phyloP scores from a whole-genome alignment of 2,329 filamentous ascomycete genomes.

The Phoma sp. region DNA sequence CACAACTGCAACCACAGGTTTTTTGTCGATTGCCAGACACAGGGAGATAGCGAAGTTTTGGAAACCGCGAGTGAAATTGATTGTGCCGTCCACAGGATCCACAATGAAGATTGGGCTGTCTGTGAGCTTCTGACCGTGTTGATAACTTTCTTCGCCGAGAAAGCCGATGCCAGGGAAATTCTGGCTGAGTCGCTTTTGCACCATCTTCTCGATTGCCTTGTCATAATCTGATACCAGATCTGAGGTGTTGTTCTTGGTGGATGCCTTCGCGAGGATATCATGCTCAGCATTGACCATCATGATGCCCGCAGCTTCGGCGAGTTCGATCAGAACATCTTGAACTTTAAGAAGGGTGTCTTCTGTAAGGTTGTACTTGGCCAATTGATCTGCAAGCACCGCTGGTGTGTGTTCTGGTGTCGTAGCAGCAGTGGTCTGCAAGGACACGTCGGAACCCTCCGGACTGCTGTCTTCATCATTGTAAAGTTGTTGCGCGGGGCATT shows the following conservation, averaged over 20 bases:
- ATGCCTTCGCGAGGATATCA: constrained; percentile 24
- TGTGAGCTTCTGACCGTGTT: constrained; percentile 37
- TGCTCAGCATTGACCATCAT: constrained; percentile 45
- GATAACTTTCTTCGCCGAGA: constrained; percentile 47
- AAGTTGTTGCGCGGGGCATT: neutral
- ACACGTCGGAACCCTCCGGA: constrained; percentile 1
- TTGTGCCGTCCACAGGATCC: constrained; percentile 49
- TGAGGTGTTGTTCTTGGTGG: constrained; percentile 49
- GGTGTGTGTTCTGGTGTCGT: constrained; percentile 17
- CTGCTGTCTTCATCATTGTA: constrained; percentile 5
- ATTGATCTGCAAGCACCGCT: constrained; percentile 13
- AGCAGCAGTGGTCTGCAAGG: constrained; percentile 16
- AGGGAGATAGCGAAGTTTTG: constrained; percentile 46
- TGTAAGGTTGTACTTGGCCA: constrained; percentile 28
- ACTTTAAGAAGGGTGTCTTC: constrained; percentile 20
- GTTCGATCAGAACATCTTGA: constrained; percentile 25
- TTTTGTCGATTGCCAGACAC: constrained; percentile 39
- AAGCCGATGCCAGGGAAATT: constrained; percentile 55
- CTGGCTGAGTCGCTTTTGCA: constrained; percentile 50
- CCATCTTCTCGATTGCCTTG: constrained; percentile 59
- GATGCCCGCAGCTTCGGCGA: constrained; percentile 38
- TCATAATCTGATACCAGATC: constrained; percentile 64
- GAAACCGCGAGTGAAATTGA: constrained; percentile 49
- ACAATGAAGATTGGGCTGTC: constrained; percentile 44
- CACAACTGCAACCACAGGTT: constrained; percentile 44